These are phyloP conservation scores for Fusarium odoratissimum DNA, from an alignment of 2,329 filamentous ascomycete species.

Conservation along the genomic window DNA sequence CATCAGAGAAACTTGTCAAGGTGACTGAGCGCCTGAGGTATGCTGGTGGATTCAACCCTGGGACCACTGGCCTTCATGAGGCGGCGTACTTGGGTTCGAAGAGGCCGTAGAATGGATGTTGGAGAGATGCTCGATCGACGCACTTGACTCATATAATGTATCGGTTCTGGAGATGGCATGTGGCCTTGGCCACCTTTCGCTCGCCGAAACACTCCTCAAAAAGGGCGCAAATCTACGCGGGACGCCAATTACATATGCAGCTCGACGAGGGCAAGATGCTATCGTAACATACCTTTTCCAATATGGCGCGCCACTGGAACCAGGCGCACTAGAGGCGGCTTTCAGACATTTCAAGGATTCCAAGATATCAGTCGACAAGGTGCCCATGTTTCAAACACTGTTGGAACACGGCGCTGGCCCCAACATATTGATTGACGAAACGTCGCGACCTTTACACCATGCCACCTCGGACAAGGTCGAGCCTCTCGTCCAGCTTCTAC, in stretches of 20 bases:
- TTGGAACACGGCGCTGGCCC: neutral
- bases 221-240: neutral
- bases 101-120: neutral
- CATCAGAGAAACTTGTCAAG: neutral
- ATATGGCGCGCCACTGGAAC: neutral
- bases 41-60: neutral
- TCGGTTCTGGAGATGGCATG: neutral
- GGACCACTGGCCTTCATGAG: conserved; percentile 8
- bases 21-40: neutral
- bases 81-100: conserved; percentile 1
- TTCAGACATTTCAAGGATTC: neutral
- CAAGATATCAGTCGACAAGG: neutral
- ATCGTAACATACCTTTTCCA: neutral
- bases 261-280: neutral
- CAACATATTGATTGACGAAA: neutral
- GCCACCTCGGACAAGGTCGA: neutral
- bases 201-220: neutral
- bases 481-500: neutral
- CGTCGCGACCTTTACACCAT: neutral
- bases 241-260: neutral
- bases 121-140: neutral
- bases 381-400: neutral
- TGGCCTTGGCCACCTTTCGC: neutral
- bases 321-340: neutral
- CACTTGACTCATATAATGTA: neutral